Base-by-base conservation (phyloP, 2,329 filamentous ascomycete genomes). In the Fusarium sublunatum region DNA sequence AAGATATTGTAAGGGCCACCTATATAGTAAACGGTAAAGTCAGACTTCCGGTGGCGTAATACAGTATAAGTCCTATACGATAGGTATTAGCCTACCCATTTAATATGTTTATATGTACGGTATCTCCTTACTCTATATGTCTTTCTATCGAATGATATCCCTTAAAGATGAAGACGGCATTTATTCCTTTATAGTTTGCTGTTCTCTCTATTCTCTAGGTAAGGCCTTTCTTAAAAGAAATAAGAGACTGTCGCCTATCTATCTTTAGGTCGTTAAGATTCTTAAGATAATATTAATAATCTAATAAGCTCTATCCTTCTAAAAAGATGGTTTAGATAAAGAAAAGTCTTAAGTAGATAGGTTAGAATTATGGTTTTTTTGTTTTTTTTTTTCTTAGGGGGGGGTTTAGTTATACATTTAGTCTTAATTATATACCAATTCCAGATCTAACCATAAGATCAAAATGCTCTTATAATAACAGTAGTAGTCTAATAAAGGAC, bases 241-340 rank as follows among this genome's bases (percentile, higher is more conserved):
- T 36, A 19, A 49, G 35, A 32, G 28, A 40, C 19, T 40, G 46
- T 15, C 15, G 12, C 19, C 19, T 49, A 12, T 49, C 36, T 3
- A 49, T 13, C 13, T 49, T 31, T 13, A 36, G 46, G n/a, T 49
- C 46, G 13, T 28, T 7, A 2, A 49, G 26, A 9, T 49, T 49
- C 36, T 49, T 49, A 26, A 49, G 11, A 9, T 49, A 36, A 19
- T 49, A 49, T 26, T 49, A 36, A 10, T 36, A 49, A 49, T 49
- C 46, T 13, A 36, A 32, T 8, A 49, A 15, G 19, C 13, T 12
- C 46, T 36, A 49, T 3, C 28, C 46, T 19, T 49, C 46, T 1
- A 49, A 12, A 11, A 49, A 49, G 4, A 32, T 7, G 5, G 46
- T 49, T 22, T 49, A 36, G 15, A 15, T 19, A 7, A 49, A 49